Conservation (phyloP, 2,329 filamentous ascomycete genomes). For the Chaetomiaceae sp. region DNA sequence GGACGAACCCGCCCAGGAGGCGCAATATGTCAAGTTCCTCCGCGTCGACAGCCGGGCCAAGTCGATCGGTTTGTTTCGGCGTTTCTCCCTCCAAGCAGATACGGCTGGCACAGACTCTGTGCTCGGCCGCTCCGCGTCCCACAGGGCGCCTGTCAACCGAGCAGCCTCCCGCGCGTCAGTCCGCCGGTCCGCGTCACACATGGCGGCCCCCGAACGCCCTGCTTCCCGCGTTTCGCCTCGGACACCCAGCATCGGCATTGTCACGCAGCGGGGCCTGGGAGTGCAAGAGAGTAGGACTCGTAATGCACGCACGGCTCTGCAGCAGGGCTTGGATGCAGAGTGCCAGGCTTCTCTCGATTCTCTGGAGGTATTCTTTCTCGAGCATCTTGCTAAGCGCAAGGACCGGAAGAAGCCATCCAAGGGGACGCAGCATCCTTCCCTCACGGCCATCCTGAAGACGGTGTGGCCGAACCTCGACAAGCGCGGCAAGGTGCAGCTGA, state of each 20-base stretch:
- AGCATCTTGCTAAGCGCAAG: conserved; percentile 23
- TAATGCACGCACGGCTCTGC: conserved; percentile 7
- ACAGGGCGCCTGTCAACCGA: neutral
- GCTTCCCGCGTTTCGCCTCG: neutral
- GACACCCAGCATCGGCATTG: conserved; percentile 15
- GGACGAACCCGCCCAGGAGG: conserved; percentile 13
- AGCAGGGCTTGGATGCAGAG: neutral
- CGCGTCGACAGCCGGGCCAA: conserved; percentile 12
- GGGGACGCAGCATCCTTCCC: conserved; percentile 25
- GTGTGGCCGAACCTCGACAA: conserved; percentile 63
- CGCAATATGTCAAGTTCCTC: conserved; percentile 14
- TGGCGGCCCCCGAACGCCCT: neutral
- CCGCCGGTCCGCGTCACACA: neutral
- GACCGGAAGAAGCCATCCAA: conserved; percentile 11
- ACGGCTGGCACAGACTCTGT: neutral
- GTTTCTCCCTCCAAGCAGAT: conserved; percentile 9
- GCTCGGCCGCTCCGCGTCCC: neutral
- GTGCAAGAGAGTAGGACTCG: conserved; percentile 21
- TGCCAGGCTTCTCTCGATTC: conserved; percentile 19
- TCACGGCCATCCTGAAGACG: conserved; percentile 59
- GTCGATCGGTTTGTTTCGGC: conserved; percentile 17
- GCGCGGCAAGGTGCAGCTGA: conserved; percentile 49
- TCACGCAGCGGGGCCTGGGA: conserved; percentile 16
- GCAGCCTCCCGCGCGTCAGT: neutral
- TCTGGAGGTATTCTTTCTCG: conserved; percentile 24